A percentile compares a stretch with the other conserved stretches of the same genome.
Evolutionary conservation across 2,329 filamentous ascomycete species (phyloP).

Genomic region (Talaromyces funiculosus): DNA sequence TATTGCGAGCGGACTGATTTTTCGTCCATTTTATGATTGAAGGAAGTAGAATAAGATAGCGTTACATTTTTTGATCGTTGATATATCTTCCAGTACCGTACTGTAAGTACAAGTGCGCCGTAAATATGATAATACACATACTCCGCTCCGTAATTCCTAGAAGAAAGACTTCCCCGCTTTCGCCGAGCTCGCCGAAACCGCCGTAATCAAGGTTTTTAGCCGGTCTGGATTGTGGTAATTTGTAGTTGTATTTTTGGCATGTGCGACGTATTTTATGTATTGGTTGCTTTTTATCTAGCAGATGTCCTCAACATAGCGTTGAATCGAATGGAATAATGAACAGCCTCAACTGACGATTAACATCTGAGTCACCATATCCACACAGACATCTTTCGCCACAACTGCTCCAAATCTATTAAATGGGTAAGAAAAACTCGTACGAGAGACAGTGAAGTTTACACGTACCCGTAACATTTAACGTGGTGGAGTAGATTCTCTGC

Average conservation of each 20-base stretch:
- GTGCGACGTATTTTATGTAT: neutral
- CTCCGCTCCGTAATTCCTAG: neutral
- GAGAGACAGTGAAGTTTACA: neutral
- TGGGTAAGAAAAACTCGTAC: neutral
- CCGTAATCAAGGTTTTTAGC: neutral
- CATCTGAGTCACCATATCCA: neutral
- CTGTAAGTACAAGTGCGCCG: neutral
- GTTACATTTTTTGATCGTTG: neutral
- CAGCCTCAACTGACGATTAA: neutral
- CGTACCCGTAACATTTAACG: conserved; percentile 30
- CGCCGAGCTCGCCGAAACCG: neutral
- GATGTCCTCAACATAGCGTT: neutral
- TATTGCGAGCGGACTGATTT: conserved; percentile 3
- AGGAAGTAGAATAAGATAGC: neutral
- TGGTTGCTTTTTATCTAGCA: neutral
- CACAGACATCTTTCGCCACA: neutral
- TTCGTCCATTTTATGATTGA: neutral
- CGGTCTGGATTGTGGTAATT: neutral
- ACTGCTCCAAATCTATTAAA: conserved; percentile 3
- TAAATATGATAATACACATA: neutral
- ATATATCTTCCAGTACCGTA: neutral
- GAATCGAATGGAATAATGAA: neutral
- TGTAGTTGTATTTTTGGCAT: neutral
- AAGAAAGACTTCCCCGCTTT: neutral
- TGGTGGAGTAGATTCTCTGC: conserved; percentile 22